Evolutionary conservation across 2,329 filamentous ascomycete species (phyloP), one percentile per base, ranked within the genome.

Genomic region (Tolypocladium cylindrosporum): DNA sequence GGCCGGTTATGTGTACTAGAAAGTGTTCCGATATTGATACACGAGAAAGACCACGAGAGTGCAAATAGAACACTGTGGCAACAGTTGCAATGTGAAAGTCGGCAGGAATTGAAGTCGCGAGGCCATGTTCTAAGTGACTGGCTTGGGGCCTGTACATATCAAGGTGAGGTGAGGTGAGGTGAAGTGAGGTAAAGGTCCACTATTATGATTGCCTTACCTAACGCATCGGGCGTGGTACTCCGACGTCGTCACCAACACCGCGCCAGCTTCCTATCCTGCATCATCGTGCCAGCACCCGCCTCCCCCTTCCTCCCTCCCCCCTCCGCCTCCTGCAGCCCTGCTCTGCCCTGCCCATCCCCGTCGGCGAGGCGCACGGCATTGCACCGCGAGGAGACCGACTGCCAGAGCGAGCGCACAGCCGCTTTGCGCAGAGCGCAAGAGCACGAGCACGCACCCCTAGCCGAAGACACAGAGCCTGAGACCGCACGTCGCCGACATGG

Each of bases 401-500:
- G n/a, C 11, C 48, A 21, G 48, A 52, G 48, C 48, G 31, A 36
- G 48, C 19, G 48, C 48, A 21, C 31, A 31, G 48, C 48, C 24
- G 31, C 31, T 52, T 52, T 52, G 48, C 48, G 48, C 48, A 21
- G 6, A 21, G 31, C 48, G 48, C 48, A 37, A 31, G 48, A 52
- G 48, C 48, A 52, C 31, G 48, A 52, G 48, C 48, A 52, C 31
- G 19, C 19, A 21, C 19, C n/a, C 48, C 19, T 19, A n/a, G 34
- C 48, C 16, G 4, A 19, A 37, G 31, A 51, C 16, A 36, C 31
- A 42, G 5, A 36, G 10, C 40, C 24, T 39, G 39, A n/a, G 40
- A 34, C 37, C 27, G 13, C 16, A 43, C 48, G 34, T 60, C 60
- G 58, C 58, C 66, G 68, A 67, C 63, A 97, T 97, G 92, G 91